These are phyloP conservation scores for Kurtzmaniella quercitrusa DNA, from an alignment of 1,139 yeast genomes.

Conservation along the genomic window DNA sequence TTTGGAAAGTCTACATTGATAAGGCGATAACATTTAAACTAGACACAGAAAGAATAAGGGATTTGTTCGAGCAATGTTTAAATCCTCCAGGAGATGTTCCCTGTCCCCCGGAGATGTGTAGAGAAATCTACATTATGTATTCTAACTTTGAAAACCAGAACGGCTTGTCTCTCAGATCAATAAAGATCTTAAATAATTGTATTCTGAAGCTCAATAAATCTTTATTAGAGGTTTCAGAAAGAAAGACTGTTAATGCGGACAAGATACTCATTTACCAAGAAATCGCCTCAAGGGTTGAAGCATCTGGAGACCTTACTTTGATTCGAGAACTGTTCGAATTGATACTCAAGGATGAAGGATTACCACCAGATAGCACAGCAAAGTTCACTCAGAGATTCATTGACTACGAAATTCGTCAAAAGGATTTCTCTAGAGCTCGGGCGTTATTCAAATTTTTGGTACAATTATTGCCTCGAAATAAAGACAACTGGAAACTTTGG, in stretches of 20 bases:
- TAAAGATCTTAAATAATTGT: slow-evolving; percentile 21
- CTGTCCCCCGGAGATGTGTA: slow-evolving; percentile 45
- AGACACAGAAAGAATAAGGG: slow-evolving; percentile 58
- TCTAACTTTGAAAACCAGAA: slow-evolving; percentile 51
- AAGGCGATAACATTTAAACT: slow-evolving; percentile 37
- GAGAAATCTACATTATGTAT: slow-evolving; percentile 51
- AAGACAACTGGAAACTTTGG: slow-evolving; percentile 60
- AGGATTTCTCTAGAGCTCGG: slow-evolving; percentile 57
- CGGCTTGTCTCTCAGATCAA: slow-evolving; percentile 25
- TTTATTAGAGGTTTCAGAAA: slow-evolving; percentile 6
- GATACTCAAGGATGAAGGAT: slow-evolving; percentile 17
- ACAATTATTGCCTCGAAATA: slow-evolving; percentile 14
- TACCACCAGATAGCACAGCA: slow-evolving; percentile 26
- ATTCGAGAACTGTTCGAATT: slow-evolving; percentile 17
- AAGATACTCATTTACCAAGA: slow-evolving; percentile 20
- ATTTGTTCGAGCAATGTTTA: slow-evolving; percentile 62
- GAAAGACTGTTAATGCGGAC: slow-evolving; percentile 14
- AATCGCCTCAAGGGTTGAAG: slow-evolving; percentile 10
- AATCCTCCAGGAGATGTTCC: slow-evolving; percentile 24
- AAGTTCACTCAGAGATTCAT: slow-evolving; percentile 35
- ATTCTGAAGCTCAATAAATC: slow-evolving; percentile 11
- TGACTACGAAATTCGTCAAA: slow-evolving; percentile 42
- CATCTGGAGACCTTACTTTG: slow-evolving; percentile 12
- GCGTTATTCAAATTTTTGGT: slow-evolving; percentile 46
- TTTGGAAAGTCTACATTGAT: slow-evolving; percentile 68